phyloP scores from a whole-genome alignment of 2,329 filamentous ascomycete genomes.

The Trichophyton mentagrophytes region DNA sequence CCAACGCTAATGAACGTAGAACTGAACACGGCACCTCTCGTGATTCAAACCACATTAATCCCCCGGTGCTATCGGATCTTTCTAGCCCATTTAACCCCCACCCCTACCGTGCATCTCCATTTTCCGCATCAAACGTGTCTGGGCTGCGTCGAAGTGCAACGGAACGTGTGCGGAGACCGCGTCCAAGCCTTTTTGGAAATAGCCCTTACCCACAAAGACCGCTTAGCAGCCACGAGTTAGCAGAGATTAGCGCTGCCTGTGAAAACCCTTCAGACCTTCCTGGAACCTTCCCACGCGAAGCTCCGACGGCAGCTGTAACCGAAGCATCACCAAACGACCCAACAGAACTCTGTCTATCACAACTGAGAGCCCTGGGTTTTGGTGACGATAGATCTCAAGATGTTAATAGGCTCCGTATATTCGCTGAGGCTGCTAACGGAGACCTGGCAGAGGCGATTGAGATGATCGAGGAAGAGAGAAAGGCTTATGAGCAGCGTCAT shows the following conservation, averaged over 20 bases:
- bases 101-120: neutral
- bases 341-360: slow-evolving; percentile 28
- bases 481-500: slow-evolving; percentile 25
- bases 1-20: neutral
- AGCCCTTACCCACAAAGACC: neutral
- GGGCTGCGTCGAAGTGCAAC: slow-evolving; percentile 2
- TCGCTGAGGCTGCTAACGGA: slow-evolving; percentile 34
- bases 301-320: neutral
- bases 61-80: neutral
- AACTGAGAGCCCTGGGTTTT: slow-evolving; percentile 32
- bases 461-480: slow-evolving; percentile 39
- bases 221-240: neutral
- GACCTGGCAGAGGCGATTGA: slow-evolving; percentile 36
- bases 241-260: neutral
- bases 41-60: neutral
- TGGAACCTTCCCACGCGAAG: slow-evolving; percentile 19
- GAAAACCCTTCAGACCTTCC: slow-evolving; percentile 11
- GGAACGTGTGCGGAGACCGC: slow-evolving; percentile 1
- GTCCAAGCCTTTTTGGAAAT: neutral
- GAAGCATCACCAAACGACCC: neutral
- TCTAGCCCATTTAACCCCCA: neutral
- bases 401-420: slow-evolving; percentile 29
- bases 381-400: slow-evolving; percentile 25
- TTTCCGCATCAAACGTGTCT: neutral
- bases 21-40: neutral